Percentiles rank a stretch among this genome's conserved stretches.
phyloP scores from a whole-genome alignment of 495 filamentous ascomycete species.

The Penicillium manginii region DNA sequence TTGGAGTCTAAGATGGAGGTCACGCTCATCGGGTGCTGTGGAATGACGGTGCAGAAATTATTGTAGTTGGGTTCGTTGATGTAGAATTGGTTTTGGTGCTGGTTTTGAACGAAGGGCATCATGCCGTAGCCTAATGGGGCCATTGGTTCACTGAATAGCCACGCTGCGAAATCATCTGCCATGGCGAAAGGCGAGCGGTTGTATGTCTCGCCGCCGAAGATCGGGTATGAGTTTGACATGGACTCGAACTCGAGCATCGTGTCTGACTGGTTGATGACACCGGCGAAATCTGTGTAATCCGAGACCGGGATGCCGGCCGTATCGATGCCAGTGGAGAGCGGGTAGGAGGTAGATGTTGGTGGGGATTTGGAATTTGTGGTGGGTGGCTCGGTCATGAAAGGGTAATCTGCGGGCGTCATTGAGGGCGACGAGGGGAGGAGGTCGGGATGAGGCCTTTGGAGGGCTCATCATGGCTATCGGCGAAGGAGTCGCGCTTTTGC shows the following conservation, averaged over 20 bases:
- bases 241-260: conserved; percentile 58
- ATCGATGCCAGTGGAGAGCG: conserved; percentile 33
- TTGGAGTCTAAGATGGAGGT: conserved; percentile 86
- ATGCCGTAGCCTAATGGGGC: conserved; percentile 44
- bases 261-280: conserved; percentile 21
- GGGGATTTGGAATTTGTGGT: conserved; percentile 21
- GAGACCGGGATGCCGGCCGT: conserved; percentile 20
- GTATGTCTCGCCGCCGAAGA: conserved; percentile 80
- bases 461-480: conserved; percentile 27
- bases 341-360: conserved; percentile 27
- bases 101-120: conserved; percentile 44
- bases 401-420: conserved; percentile 26
- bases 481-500: conserved; percentile 77
- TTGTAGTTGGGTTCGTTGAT: conserved; percentile 45
- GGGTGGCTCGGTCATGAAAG: conserved; percentile 21
- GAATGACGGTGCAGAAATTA: conserved; percentile 41
- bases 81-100: conserved; percentile 39
- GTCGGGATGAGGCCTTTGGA: conserved; percentile 22
- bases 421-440: conserved; percentile 27
- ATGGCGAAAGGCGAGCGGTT: conserved; percentile 87
- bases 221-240: conserved; percentile 73
- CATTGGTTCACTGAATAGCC: conserved; percentile 76
- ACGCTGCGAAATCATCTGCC: conserved; percentile 90
- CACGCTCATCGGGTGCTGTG: conserved; percentile 83
- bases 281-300: conserved; percentile 34